Evolutionary conservation across 1,139 yeast genomes (phyloP).

Genomic region (Lipomyces yarrowii): DNA sequence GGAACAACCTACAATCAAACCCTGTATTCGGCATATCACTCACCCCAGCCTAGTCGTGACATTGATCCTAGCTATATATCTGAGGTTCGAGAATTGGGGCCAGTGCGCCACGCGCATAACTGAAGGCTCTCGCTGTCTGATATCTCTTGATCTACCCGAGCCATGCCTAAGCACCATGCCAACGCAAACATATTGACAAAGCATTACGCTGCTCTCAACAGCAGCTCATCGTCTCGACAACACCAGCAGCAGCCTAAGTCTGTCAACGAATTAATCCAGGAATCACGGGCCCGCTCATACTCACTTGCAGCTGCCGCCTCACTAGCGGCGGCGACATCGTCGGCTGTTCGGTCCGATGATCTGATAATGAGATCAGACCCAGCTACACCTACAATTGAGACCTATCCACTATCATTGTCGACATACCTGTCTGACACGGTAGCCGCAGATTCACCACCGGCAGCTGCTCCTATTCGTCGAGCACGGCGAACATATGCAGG

Average conservation of each 20-base stretch:
- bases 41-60: neutral
- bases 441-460: constrained; percentile 7
- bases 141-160: neutral
- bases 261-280: constrained; percentile 26
- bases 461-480: neutral
- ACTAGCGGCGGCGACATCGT: neutral
- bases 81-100: no score
- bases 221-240: constrained; percentile 6
- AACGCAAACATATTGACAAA: constrained; percentile 28
- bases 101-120: neutral
- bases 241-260: constrained; percentile 18
- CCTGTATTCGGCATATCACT: neutral
- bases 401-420: constrained; percentile 8
- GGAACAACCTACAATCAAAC: neutral
- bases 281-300: constrained; percentile 20
- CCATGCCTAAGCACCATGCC: constrained; percentile 27
- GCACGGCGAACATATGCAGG: constrained; percentile 24
- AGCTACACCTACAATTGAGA: neutral
- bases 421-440: constrained; percentile 19
- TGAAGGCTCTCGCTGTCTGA: neutral
- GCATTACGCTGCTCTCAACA: constrained; percentile 28
- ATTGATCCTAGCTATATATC: neutral
- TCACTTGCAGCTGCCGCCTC: constrained; percentile 1
- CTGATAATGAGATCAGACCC: neutral
- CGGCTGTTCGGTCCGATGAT: neutral